Evolutionary conservation across 2,329 filamentous ascomycete genomes (phyloP).

Genomic region (Pseudogymnoascus sp.): DNA sequence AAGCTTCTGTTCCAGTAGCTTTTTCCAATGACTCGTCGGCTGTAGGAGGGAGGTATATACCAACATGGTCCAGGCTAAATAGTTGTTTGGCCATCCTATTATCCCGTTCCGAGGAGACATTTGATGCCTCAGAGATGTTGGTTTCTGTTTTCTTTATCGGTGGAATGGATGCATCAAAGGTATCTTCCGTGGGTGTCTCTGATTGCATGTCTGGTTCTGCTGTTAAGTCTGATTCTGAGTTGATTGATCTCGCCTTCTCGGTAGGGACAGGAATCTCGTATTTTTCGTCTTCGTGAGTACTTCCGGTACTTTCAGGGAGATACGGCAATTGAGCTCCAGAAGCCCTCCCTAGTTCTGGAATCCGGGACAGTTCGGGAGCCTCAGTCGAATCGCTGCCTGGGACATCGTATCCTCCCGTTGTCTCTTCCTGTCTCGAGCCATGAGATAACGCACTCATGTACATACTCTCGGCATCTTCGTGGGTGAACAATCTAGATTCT

Average conservation of each 20-base stretch:
- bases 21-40: conserved; percentile 11
- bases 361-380: not conserved
- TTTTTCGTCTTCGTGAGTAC: not conserved
- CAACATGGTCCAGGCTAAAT: conserved; percentile 29
- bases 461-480: conserved; percentile 79
- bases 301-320: not conserved
- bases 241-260: not conserved
- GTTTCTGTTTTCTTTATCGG: conserved; percentile 20
- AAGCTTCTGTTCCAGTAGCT: not conserved
- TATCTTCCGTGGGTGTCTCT: not conserved
- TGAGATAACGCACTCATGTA: conserved; percentile 69
- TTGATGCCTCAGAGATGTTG: conserved; percentile 22
- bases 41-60: conserved; percentile 28
- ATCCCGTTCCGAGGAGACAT: conserved; percentile 22
- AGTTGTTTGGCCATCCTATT: conserved; percentile 28
- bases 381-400: not conserved
- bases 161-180: conserved; percentile 1
- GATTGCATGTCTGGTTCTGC: conserved; percentile 11
- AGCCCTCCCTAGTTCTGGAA: not conserved
- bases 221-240: not conserved
- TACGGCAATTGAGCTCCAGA: not conserved
- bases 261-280: not conserved
- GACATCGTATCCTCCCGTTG: conserved; percentile 1
- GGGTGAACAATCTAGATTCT: conserved; percentile 65
- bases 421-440: conserved; percentile 14